phyloP scores from a whole-genome alignment of 2,329 filamentous ascomycete species.

The Ceratocystis ficicola region DNA sequence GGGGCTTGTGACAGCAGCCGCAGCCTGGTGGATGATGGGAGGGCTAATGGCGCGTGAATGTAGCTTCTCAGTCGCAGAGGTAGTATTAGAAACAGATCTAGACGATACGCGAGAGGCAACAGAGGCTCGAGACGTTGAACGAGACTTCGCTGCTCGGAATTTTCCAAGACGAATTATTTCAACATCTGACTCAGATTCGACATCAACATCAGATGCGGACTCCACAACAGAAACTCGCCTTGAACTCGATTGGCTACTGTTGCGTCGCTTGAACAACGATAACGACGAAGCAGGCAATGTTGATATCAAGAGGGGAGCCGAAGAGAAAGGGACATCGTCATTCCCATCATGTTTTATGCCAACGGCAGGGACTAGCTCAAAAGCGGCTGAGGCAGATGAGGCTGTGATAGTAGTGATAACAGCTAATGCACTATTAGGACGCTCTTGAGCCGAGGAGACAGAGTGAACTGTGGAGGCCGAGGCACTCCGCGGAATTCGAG shows the following conservation, averaged over 20 bases:
- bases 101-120: neutral
- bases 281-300: constrained; percentile 12
- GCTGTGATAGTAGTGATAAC: neutral
- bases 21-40: neutral
- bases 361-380: neutral
- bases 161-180: constrained; percentile 10
- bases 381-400: neutral
- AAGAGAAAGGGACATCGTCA: neutral
- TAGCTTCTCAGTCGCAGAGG: constrained; percentile 19
- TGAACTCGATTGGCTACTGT: neutral
- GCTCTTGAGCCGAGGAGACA: constrained; percentile 1
- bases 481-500: constrained; percentile 3
- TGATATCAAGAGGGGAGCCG: neutral
- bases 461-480: constrained; percentile 18
- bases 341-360: neutral
- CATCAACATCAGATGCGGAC: neutral
- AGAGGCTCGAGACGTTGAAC: constrained; percentile 6
- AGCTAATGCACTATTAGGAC: constrained; percentile 2
- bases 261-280: constrained; percentile 13
- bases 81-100: neutral
- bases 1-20: neutral
- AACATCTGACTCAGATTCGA: constrained; percentile 15
- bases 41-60: constrained; percentile 18
- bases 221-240: neutral
- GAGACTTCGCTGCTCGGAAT: neutral